Evolutionary conservation across 768 basidiomycete genomes (phyloP), one percentile per base, ranked within the genome.

Genomic region (Fistulinella prunicolor): DNA sequence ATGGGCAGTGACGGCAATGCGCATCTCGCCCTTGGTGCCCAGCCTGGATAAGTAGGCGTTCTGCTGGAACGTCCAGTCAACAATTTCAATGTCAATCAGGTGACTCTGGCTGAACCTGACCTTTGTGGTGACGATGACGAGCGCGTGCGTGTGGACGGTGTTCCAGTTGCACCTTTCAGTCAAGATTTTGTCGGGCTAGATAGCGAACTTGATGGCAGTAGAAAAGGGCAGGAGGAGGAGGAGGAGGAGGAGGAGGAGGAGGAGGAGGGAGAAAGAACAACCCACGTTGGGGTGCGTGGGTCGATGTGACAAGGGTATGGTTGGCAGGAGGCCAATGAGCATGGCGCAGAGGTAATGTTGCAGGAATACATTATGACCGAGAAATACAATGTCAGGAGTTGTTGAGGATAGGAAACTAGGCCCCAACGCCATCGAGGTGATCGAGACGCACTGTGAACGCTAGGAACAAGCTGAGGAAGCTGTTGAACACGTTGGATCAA

Each of bases 121-220:
- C 62, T 96, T 95, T 36, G 95, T 94, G 0, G 95, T 97, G 56
- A 96, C 93, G 59, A 99, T 91, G 63, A 97, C 91, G 29, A 98
- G 85, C 6, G 90, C 80, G 59, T 92, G 84, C 6, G 77, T 70
- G 61, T 94, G 89, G 9, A 85, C 95, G 20, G 86, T 74, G 65
- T 99, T 96, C 96, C 96, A 99, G 47, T 97, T 85, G 70, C 95
- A 97, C 70, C 91, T 94, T 55, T 79, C 61, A 22, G 75, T 70
- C 1, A 94, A 94, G 56, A 85, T 80, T 51, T 82, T 81, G 53
- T 77, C 77, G 1, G 93, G 83, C 24, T 70, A 79, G 20, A 96
- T 73, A 29, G 77, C 65, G 68, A 98, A 96, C 70, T 97, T 98
- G 71, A 99, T 89, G 42, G 89, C 90, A 30, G 59, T 51, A 6